phyloP scores from a whole-genome alignment of 306 rosid genomes.

The Vachellia collinsii region DNA sequence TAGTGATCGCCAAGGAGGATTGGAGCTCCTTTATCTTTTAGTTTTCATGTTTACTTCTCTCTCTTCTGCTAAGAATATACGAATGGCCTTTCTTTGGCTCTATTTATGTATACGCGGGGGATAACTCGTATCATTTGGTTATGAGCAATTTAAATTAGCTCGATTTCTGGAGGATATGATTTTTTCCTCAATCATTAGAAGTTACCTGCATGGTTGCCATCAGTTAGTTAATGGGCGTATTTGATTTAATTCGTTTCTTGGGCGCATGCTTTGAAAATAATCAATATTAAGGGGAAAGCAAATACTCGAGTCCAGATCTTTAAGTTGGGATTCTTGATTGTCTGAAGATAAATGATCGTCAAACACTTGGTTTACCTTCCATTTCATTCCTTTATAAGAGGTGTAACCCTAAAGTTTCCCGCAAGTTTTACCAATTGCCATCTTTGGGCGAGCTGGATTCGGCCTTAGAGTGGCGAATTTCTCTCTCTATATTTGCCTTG shows the following conservation, averaged over 20 bases:
- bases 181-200: not conserved
- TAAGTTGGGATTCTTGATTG: not conserved
- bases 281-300: not conserved
- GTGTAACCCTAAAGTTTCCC: not conserved
- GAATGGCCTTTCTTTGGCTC: not conserved
- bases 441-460: not conserved
- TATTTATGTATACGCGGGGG: not conserved
- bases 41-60: slow-evolving; percentile 2
- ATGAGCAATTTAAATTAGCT: not conserved
- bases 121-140: not conserved
- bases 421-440: not conserved
- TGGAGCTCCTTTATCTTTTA: not conserved
- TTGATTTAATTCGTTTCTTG: slow-evolving; percentile 8
- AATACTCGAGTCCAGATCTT: not conserved
- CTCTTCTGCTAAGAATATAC: not conserved
- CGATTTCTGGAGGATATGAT: not conserved
- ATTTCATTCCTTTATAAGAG: not conserved
- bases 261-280: not conserved
- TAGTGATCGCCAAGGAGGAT: not conserved
- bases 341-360: not conserved
- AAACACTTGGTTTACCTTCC: not conserved
- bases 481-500: not conserved
- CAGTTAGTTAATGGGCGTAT: not conserved
- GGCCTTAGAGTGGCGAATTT: not conserved
- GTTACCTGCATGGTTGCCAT: not conserved